Percentiles rank a stretch among this genome's conserved stretches.
Evolutionary conservation across 371 early-diverging fungal genomes (phyloP).

Genomic region (Rhizopus sp.): DNA sequence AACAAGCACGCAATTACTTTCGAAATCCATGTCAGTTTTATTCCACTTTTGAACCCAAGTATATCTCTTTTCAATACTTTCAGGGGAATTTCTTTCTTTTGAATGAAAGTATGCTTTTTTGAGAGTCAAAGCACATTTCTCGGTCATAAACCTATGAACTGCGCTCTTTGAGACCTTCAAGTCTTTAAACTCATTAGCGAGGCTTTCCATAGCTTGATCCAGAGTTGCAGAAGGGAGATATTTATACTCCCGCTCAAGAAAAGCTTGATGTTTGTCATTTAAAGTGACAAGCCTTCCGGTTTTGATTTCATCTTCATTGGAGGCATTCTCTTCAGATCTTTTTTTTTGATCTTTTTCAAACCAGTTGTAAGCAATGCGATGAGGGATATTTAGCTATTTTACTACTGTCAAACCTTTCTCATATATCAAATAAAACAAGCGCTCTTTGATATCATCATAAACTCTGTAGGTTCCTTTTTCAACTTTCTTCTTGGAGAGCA

Average conservation of each 20-base stretch:
- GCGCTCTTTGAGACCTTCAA: background rate
- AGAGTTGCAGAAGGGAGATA: conserved; percentile 17
- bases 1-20: conserved; percentile 11
- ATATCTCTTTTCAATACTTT: conserved; percentile 15
- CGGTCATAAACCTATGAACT: conserved; percentile 14
- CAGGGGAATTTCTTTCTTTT: conserved; percentile 28
- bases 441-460: too few species aligned
- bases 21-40: conserved; percentile 3
- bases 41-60: too few species aligned
- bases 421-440: too few species aligned
- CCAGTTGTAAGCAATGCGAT: conserved; percentile 13
- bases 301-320: background rate
- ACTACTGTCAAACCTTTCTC: conserved; percentile 10
- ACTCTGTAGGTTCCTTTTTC: too few species aligned
- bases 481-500: background rate
- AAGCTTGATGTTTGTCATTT: conserved; percentile 8
- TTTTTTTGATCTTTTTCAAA: conserved; percentile 11
- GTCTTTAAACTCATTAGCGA: conserved; percentile 17
- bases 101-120: conserved; percentile 13
- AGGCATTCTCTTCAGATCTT: too few species aligned
- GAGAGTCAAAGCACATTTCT: conserved; percentile 2
- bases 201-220: conserved; percentile 25
- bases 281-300: conserved; percentile 5
- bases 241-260: conserved; percentile 8
- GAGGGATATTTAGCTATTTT: conserved; percentile 1